Evolutionary conservation across 1,284 basidiomycete genomes (phyloP), one percentile per base, ranked within the genome.

Genomic region (Ceratobasidium sp.): DNA sequence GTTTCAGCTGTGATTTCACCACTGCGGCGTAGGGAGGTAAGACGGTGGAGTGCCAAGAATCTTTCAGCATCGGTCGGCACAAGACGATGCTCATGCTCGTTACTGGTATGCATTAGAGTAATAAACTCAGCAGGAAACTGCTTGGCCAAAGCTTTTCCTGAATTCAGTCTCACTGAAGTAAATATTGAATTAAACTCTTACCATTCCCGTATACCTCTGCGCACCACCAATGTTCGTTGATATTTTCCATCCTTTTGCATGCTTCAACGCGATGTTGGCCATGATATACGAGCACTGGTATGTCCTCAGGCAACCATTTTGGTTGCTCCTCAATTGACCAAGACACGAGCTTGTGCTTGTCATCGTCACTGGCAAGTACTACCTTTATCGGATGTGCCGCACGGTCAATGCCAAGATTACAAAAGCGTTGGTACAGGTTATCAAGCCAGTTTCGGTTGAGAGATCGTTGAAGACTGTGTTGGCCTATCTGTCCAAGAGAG

Each of bases 171-270:
- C 32, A 32, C 21, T 36, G 9, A 16, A n/a, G 18, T 18, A 8
- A 14, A 21, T 16, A 10, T 9, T 18, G 18, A 36, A 36, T 16
- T 30, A n/a, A 36, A 5, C 5, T 36, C 12, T 28, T 23, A 59
- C 58, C 58, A 43, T 28, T 8, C 10, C 23, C 6, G 26, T 59
- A 59, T 3, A 59, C 36, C 12, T 59, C 36, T n/a, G 36, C 58
- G 28, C 28, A 43, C 58, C 58, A 59, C 58, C 58, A 59, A 16
- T 59, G 58, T 14, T 59, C 58, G 21, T 43, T 26, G 10, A 39
- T 1, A 10, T 43, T 34, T 14, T 59, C 58, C 1, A 59, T 4
- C 36, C n/a, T n/a, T 28, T 41, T 14, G 28, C 58, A 59, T 2
- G 58, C 58, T 12, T 4, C 36, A 2, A 59, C 9, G 1, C 58